Base-by-base conservation (phyloP, 1,284 basidiomycete species). In the Fereydounia khargensis region DNA sequence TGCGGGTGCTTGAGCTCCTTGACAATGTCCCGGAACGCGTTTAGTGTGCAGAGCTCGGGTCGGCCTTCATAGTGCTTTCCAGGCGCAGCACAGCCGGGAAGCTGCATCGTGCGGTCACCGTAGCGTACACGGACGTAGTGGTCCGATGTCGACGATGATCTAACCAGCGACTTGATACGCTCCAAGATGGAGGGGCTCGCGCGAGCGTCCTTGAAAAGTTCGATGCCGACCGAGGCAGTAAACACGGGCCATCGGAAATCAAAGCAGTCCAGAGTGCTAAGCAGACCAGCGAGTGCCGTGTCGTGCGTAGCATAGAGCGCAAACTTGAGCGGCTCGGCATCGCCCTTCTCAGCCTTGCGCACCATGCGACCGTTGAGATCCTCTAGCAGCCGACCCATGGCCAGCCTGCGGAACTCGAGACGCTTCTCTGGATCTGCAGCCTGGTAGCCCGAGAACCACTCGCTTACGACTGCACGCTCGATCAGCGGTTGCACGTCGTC, bases 41-140 rank as follows among this genome's bases (percentile, higher is more conserved):
- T 77, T 24, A 89, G 77, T 5, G 84, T 85, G 76, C 88, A 89
- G 64, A 89, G 83, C 68, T 89, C 87, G 0, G 87, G 87, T 8
- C 79, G 80, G 1, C 86, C 87, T 3, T 82, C 78, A 8, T 86
- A 78, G 62, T 90, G 88, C 48, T 86, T 81, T 3, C 85, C 85
- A 40, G 81, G 77, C 1, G 80, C 80, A 1, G 84, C 82, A 60
- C 88, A 90, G 5, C 84, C 66, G 0, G 88, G 87, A 6, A 89
- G 77, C 1, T 77, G 47, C 74, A 89, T 77, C 56, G 82, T 82
- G 47, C 81, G 79, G 77, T 88, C 87, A 73, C 87, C 85, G 65
- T 88, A 88, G 19, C 87, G 82, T 79, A 87, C 82, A 6, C 88
- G 83, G 23, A 90, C 80, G 61, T 83, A 52, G 27, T 51, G 56